Evolutionary conservation across 305 asterid genomes (phyloP).

Genomic region (Solanum hybrid): DNA sequence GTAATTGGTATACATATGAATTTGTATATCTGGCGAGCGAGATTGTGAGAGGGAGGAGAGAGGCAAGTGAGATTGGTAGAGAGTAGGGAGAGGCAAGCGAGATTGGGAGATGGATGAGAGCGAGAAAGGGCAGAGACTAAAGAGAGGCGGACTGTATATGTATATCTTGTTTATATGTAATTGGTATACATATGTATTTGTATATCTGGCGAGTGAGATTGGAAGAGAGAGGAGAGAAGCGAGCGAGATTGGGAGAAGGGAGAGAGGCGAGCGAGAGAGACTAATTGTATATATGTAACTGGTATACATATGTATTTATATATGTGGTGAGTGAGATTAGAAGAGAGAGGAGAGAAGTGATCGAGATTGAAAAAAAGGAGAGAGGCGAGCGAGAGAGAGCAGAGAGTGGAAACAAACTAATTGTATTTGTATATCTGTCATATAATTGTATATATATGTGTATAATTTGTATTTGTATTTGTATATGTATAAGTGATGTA

Average conservation of each 20-base stretch:
- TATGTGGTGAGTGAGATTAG: background rate
- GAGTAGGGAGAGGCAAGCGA: background rate
- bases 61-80: background rate
- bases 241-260: background rate
- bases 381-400: background rate
- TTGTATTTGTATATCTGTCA: no score
- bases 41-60: background rate
- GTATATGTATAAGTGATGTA: background rate
- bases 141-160: background rate
- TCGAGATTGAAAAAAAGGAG: background rate
- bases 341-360: no score
- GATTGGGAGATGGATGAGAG: background rate
- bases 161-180: no score
- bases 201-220: background rate
- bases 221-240: no score
- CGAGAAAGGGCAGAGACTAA: background rate
- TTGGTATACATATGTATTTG: no score
- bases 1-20: background rate
- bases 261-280: background rate
- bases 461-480: background rate
- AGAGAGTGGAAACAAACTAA: background rate
- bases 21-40: background rate
- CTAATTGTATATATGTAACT: background rate
- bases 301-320: no score
- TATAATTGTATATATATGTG: no score